A percentile compares a stretch with the other conserved stretches of the same genome.
phyloP scores from a whole-genome alignment of 208 protist genomes.

The Leishmania braziliensis region DNA sequence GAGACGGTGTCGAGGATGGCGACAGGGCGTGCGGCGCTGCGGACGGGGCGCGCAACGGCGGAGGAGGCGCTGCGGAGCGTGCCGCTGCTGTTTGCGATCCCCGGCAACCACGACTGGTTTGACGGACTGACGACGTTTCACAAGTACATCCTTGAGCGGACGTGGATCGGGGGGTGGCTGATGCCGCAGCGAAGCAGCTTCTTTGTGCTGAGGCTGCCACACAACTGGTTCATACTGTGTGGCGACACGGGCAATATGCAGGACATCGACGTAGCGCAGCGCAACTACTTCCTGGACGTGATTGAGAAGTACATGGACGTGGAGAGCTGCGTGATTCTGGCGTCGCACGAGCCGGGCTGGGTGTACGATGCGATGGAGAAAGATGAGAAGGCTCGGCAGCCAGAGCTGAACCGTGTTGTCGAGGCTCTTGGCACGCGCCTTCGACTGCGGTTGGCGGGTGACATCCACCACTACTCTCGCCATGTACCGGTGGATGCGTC shows the following conservation, averaged over 20 bases:
- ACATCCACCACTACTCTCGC: slow-evolving; percentile 90
- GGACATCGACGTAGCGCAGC: slow-evolving; percentile 84
- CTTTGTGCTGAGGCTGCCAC: slow-evolving; percentile 76
- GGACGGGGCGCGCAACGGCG: slow-evolving; percentile 28
- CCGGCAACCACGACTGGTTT: slow-evolving; percentile 92
- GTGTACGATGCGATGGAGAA: slow-evolving; percentile 66
- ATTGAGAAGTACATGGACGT: slow-evolving; percentile 75
- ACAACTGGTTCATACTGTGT: slow-evolving; percentile 89
- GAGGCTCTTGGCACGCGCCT: slow-evolving; percentile 66
- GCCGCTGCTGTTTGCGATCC: slow-evolving; percentile 83
- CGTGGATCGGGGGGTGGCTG: slow-evolving; percentile 83
- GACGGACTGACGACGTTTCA: slow-evolving; percentile 82
- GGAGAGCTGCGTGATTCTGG: slow-evolving; percentile 72
- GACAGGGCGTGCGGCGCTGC: slow-evolving; percentile 30
- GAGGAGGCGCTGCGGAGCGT: slow-evolving; percentile 61
- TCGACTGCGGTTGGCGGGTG: slow-evolving; percentile 68
- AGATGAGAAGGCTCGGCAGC: slow-evolving; percentile 45
- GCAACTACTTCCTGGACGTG: slow-evolving; percentile 82
- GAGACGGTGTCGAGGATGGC: slow-evolving; percentile 40
- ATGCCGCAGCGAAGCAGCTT: slow-evolving; percentile 87
- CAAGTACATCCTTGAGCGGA: slow-evolving; percentile 75
- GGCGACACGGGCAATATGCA: slow-evolving; percentile 69
- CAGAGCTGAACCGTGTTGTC: slow-evolving; percentile 56
- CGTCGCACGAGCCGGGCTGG: slow-evolving; percentile 79
- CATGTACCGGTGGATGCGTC: slow-evolving; percentile 53